Evolutionary conservation across 1,284 basidiomycete genomes (phyloP).

Genomic region (Ustilago trichophora): DNA sequence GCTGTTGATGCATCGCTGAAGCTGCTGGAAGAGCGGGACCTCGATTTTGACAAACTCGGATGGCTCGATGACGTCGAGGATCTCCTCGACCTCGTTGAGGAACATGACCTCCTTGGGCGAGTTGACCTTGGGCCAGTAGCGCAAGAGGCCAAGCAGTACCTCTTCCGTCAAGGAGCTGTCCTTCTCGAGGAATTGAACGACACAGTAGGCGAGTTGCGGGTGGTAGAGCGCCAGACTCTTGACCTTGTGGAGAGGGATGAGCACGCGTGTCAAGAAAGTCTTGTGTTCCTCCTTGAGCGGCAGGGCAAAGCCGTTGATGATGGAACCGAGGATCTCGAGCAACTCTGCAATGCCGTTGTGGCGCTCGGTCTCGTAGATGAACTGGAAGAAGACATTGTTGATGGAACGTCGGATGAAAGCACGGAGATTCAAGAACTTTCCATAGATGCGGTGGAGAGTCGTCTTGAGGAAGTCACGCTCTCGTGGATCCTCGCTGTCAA

Average conservation of each 20-base stretch:
- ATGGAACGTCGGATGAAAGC: conserved; percentile 99
- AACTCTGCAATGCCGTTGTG: conserved; percentile 99
- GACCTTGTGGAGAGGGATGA: conserved; percentile 96
- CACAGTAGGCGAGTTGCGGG: conserved; percentile 97
- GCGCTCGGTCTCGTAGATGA: conserved; percentile 97
- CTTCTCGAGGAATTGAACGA: conserved; percentile 99
- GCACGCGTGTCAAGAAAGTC: conserved; percentile 93
- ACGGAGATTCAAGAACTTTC: conserved; percentile 97
- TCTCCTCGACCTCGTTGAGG: conserved; percentile 98
- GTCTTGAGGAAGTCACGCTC: conserved; percentile 99
- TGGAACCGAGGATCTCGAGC: conserved; percentile 96
- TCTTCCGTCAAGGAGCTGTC: conserved; percentile 91
- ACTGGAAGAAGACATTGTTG: conserved; percentile 99
- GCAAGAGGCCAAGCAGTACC: conserved; percentile 90
- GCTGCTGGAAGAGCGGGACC: conserved; percentile 89
- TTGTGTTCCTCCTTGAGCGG: conserved; percentile 99
- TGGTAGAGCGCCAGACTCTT: conserved; percentile 96
- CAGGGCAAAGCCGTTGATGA: conserved; percentile 99
- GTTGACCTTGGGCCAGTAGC: conserved; percentile 99
- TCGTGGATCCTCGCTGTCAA: conserved; percentile 97
- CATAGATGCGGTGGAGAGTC: conserved; percentile 97
- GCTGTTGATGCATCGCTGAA: conserved; percentile 96
- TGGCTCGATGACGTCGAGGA: conserved; percentile 97
- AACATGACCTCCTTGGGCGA: conserved; percentile 99
- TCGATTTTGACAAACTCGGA: conserved; percentile 97